phyloP scores from a whole-genome alignment of 2,329 filamentous ascomycete species.

The Epichloe bromicola region DNA sequence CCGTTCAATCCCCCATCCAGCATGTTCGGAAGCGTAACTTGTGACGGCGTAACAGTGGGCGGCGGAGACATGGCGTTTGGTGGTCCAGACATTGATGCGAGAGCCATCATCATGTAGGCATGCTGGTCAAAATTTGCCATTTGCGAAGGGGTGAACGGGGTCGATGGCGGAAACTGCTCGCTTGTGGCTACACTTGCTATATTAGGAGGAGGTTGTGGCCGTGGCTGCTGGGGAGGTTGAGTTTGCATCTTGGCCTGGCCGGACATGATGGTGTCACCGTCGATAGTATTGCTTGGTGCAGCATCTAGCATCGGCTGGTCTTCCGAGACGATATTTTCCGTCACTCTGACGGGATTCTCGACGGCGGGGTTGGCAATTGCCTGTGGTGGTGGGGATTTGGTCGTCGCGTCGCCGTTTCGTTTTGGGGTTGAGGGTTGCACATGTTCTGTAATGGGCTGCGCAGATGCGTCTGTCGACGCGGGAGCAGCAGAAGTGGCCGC shows the following conservation, averaged over 20 bases:
- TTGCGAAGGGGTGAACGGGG: conserved; percentile 20
- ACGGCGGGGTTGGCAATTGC: background rate
- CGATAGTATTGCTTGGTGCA: conserved; percentile 1
- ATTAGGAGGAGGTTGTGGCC: conserved; percentile 8
- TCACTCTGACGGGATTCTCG: background rate
- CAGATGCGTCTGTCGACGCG: background rate
- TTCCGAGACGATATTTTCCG: background rate
- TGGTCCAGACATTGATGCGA: conserved; percentile 26
- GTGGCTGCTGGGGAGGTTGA: conserved; percentile 5
- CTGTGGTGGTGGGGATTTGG: background rate
- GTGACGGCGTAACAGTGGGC: conserved; percentile 32
- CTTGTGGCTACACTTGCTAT: conserved; percentile 7
- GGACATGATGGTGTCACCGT: conserved; percentile 1
- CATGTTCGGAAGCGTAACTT: conserved; percentile 30
- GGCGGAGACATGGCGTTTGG: conserved; percentile 26
- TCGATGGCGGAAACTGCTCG: conserved; percentile 19
- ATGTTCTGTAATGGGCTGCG: background rate
- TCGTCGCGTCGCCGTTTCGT: background rate
- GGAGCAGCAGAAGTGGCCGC: background rate
- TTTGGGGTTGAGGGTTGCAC: conserved; percentile 6
- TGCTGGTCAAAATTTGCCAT: conserved; percentile 23
- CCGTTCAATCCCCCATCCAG: conserved; percentile 19
- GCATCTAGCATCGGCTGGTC: conserved; percentile 11
- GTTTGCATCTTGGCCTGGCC: conserved; percentile 3
- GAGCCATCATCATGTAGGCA: conserved; percentile 32